phyloP scores from a whole-genome alignment of 495 filamentous ascomycete genomes.

The Xylaria longipes region DNA sequence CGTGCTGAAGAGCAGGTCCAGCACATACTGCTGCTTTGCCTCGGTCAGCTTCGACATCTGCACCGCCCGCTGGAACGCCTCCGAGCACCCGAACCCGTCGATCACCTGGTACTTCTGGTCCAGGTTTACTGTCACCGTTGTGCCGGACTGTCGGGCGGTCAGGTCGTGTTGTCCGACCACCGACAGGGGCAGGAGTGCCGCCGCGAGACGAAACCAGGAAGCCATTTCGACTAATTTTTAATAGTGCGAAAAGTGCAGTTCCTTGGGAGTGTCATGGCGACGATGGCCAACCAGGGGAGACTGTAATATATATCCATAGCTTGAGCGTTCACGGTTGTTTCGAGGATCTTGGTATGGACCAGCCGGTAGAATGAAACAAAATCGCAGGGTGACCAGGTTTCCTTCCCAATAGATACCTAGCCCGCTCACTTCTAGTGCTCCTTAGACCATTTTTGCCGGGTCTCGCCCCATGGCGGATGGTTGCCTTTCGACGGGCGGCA shows the following conservation, averaged over 20 bases:
- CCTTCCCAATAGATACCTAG: background rate
- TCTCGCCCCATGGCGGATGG: conserved; percentile 18
- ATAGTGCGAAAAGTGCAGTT: background rate
- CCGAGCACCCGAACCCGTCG: conserved; percentile 58
- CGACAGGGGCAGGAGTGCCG: conserved; percentile 16
- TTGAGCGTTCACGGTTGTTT: background rate
- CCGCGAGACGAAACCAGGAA: background rate
- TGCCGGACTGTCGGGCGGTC: conserved; percentile 27
- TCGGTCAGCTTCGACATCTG: conserved; percentile 42
- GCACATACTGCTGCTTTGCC: conserved; percentile 42
- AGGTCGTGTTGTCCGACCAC: conserved; percentile 20
- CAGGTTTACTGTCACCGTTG: conserved; percentile 48
- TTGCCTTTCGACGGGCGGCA: background rate
- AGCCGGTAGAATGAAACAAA: conserved; percentile 9
- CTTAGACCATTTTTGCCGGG: conserved; percentile 14
- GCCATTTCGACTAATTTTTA: background rate
- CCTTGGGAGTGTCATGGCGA: background rate
- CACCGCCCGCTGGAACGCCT: conserved; percentile 57
- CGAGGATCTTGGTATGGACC: background rate
- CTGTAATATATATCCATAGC: background rate
- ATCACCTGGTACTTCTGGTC: conserved; percentile 50
- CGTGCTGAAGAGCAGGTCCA: conserved; percentile 57
- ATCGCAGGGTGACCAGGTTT: background rate
- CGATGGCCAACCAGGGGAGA: background rate
- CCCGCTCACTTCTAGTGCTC: conserved; percentile 1